phyloP scores from a whole-genome alignment of 2,329 filamentous ascomycete genomes.

The Herpotrichia juniperi region DNA sequence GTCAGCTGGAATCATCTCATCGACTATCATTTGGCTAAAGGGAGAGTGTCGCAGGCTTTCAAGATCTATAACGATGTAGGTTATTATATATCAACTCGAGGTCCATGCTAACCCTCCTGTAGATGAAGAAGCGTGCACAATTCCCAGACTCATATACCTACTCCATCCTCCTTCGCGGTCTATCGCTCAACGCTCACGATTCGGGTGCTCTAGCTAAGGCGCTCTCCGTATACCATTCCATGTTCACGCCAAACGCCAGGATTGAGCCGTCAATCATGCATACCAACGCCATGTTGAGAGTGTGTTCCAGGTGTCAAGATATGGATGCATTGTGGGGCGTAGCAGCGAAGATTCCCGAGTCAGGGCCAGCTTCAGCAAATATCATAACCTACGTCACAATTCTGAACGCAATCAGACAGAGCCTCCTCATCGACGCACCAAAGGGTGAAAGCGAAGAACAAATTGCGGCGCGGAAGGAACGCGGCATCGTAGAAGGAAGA shows the following conservation, averaged over 20 bases:
- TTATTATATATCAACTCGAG: background rate
- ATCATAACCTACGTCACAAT: constrained; percentile 80
- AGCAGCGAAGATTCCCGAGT: constrained; percentile 71
- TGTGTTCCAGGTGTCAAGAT: constrained; percentile 76
- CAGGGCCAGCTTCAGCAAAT: constrained; percentile 68
- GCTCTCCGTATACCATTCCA: constrained; percentile 76
- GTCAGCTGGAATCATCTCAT: constrained; percentile 92
- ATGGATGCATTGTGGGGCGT: constrained; percentile 83
- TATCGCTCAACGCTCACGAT: constrained; percentile 65
- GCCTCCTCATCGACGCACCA: constrained; percentile 29
- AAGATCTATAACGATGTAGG: constrained; percentile 87
- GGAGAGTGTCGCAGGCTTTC: constrained; percentile 68
- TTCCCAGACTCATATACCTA: constrained; percentile 82
- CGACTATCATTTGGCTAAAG: constrained; percentile 68
- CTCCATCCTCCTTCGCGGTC: constrained; percentile 80
- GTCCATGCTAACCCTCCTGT: background rate
- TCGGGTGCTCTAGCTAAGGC: constrained; percentile 70
- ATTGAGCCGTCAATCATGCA: constrained; percentile 80
- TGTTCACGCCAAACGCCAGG: constrained; percentile 66
- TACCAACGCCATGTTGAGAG: constrained; percentile 84
- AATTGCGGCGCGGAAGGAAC: constrained; percentile 36
- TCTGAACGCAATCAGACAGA: constrained; percentile 70
- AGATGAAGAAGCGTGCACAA: constrained; percentile 93
- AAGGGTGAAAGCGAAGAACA: constrained; percentile 35
- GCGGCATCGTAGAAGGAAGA: constrained; percentile 69